Conservation (phyloP, 2,329 filamentous ascomycete genomes). For the Penicillium sp. region DNA sequence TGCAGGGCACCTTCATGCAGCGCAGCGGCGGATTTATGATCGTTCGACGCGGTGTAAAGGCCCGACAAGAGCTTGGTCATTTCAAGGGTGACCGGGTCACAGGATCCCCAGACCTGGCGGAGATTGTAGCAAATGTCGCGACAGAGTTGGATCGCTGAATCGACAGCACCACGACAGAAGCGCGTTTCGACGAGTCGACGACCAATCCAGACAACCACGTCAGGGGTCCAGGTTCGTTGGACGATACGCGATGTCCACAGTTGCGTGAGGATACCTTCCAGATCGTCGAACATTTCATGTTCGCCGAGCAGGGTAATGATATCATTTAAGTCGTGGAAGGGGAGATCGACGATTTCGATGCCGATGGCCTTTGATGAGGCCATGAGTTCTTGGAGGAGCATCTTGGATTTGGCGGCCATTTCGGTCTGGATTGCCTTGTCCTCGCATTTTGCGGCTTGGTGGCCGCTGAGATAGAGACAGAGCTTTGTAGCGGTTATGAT, state of each 20-base stretch:
- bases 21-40: constrained; percentile 36
- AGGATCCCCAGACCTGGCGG: constrained; percentile 56
- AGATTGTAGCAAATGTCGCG: constrained; percentile 62
- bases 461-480: constrained; percentile 42
- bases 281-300: constrained; percentile 43
- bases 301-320: constrained; percentile 44
- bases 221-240: constrained; percentile 50
- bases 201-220: constrained; percentile 56
- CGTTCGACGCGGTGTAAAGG: constrained; percentile 50
- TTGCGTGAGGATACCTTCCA: constrained; percentile 47
- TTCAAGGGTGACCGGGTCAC: constrained; percentile 53
- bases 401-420: constrained; percentile 40
- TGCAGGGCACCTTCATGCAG: constrained; percentile 38
- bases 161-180: constrained; percentile 53
- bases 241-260: constrained; percentile 54
- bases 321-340: constrained; percentile 42
- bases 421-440: constrained; percentile 32
- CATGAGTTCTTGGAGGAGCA: constrained; percentile 41
- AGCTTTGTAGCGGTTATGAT: constrained; percentile 44
- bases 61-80: constrained; percentile 55
- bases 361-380: constrained; percentile 33
- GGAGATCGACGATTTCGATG: constrained; percentile 41
- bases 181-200: constrained; percentile 57
- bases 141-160: constrained; percentile 52
- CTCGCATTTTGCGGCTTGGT: constrained; percentile 36